A percentile compares a stretch with the other conserved stretches of the same genome.
These are phyloP conservation scores for Globisporangium yorkense DNA, from an alignment of 352 stramenopile species.

Conservation along the genomic window DNA sequence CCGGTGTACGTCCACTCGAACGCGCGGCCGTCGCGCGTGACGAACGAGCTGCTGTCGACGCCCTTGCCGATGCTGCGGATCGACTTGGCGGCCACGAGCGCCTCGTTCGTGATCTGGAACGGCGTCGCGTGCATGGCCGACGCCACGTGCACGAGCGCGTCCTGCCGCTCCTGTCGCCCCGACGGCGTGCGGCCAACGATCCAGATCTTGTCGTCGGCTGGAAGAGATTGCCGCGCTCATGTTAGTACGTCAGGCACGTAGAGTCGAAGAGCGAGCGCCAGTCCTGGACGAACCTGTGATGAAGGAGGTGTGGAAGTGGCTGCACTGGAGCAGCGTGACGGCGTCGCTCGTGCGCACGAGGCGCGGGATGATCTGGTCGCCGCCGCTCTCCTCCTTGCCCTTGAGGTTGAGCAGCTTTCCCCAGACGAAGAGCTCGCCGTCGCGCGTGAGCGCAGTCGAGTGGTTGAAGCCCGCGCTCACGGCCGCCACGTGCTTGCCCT, in stretches of 20 bases:
- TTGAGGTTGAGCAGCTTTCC: slow-evolving; percentile 76
- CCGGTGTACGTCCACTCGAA: slow-evolving; percentile 73
- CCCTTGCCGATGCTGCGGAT: slow-evolving; percentile 69
- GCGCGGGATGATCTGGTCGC: slow-evolving; percentile 69
- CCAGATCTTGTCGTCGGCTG: slow-evolving; percentile 74
- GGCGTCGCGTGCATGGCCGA: slow-evolving; percentile 66
- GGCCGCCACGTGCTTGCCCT: slow-evolving; percentile 48
- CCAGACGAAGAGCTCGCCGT: slow-evolving; percentile 82
- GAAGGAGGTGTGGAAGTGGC: slow-evolving; percentile 81
- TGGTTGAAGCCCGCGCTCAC: slow-evolving; percentile 84
- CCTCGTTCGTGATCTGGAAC: slow-evolving; percentile 57
- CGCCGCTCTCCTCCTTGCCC: slow-evolving; percentile 47
- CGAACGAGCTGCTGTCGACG: slow-evolving; percentile 66
- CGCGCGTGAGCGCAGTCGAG: slow-evolving; percentile 60
- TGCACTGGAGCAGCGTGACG: slow-evolving; percentile 66
- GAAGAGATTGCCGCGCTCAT: neutral
- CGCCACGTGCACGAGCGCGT: slow-evolving; percentile 49
- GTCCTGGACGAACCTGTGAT: slow-evolving; percentile 47
- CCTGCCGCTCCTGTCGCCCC: slow-evolving; percentile 42
- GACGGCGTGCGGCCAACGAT: slow-evolving; percentile 70
- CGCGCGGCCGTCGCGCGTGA: slow-evolving; percentile 57
- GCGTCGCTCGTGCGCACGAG: slow-evolving; percentile 63
- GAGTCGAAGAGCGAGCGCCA: neutral
- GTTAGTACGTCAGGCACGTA: neutral
- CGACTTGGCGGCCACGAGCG: slow-evolving; percentile 31